Evolutionary conservation across 305 asterid species (phyloP).

Genomic region (Striga hermonthica): DNA sequence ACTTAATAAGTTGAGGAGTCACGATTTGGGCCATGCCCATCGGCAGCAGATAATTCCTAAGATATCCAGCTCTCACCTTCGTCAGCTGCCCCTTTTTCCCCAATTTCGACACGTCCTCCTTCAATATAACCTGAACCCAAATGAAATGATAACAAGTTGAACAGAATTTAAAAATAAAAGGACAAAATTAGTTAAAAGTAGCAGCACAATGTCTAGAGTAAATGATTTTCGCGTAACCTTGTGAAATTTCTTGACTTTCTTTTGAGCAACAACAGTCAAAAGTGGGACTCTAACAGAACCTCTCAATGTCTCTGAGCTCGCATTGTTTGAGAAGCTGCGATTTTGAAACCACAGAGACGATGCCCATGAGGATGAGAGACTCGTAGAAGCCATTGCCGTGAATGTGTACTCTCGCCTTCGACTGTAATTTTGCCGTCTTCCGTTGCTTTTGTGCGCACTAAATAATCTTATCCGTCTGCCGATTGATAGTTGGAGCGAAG

Average conservation of each 20-base stretch:
- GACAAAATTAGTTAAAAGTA: not conserved
- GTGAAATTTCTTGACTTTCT: constrained; percentile 70
- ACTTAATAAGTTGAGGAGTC: constrained; percentile 76
- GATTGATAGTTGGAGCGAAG: no score
- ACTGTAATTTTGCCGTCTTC: no score
- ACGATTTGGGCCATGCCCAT: constrained; percentile 78
- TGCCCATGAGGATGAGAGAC: constrained; percentile 69
- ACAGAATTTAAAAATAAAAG: not conserved
- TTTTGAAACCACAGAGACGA: constrained; percentile 64
- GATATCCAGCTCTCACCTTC: constrained; percentile 87
- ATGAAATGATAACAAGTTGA: not conserved
- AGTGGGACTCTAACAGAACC: constrained; percentile 36
- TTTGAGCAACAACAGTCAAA: constrained; percentile 62
- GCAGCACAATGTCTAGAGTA: not conserved
- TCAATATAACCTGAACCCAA: constrained; percentile 64
- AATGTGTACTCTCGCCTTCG: not conserved
- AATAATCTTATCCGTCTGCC: no score
- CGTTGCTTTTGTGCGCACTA: no score
- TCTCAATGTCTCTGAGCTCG: constrained; percentile 35
- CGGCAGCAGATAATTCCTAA: constrained; percentile 70
- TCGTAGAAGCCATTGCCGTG: constrained; percentile 60
- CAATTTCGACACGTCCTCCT: constrained; percentile 73
- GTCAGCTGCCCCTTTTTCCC: constrained; percentile 83
- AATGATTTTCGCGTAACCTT: constrained; percentile 42
- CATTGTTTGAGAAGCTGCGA: constrained; percentile 38